Evolutionary conservation across 1,284 basidiomycete species (phyloP).

Genomic region (Inonotus obliquus): DNA sequence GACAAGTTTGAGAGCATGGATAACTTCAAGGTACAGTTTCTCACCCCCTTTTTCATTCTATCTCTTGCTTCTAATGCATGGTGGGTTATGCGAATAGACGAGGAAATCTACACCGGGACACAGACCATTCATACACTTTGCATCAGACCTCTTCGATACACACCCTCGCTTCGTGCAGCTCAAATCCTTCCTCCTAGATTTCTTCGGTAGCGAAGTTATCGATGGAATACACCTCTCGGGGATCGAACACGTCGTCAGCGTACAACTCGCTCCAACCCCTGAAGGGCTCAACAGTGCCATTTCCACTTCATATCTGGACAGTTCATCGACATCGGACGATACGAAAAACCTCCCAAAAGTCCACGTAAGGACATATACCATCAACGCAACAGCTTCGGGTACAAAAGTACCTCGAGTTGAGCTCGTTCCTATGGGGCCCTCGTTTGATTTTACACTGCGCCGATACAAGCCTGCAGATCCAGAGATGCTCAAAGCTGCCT

Average conservation of each 20-base stretch:
- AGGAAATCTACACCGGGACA: conserved; percentile 89
- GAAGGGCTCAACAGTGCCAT: conserved; percentile 43
- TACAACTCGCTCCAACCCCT: conserved; percentile 72
- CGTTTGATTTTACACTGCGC: conserved; percentile 79
- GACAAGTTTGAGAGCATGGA: conserved; percentile 76
- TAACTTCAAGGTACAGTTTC: conserved; percentile 72
- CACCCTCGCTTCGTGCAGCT: conserved; percentile 89
- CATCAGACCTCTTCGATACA: conserved; percentile 88
- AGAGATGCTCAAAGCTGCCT: conserved; percentile 77
- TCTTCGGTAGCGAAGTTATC: conserved; percentile 86
- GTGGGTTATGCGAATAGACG: conserved; percentile 43
- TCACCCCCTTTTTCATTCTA: conserved; percentile 1
- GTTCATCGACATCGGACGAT: conserved; percentile 31
- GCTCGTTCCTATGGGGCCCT: conserved; percentile 88
- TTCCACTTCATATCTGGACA: conserved; percentile 19
- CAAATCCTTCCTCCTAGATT: conserved; percentile 88
- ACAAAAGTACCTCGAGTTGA: conserved; percentile 77
- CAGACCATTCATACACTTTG: conserved; percentile 93
- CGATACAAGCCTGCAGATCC: conserved; percentile 72
- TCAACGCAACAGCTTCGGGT: conserved; percentile 72
- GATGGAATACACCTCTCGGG: conserved; percentile 82
- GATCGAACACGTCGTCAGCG: conserved; percentile 88
- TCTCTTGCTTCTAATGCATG: background rate
- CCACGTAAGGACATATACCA: conserved; percentile 86
- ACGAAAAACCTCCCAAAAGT: conserved; percentile 66